phyloP scores from a whole-genome alignment of 352 stramenopile species.

The Peronospora belbahrii region DNA sequence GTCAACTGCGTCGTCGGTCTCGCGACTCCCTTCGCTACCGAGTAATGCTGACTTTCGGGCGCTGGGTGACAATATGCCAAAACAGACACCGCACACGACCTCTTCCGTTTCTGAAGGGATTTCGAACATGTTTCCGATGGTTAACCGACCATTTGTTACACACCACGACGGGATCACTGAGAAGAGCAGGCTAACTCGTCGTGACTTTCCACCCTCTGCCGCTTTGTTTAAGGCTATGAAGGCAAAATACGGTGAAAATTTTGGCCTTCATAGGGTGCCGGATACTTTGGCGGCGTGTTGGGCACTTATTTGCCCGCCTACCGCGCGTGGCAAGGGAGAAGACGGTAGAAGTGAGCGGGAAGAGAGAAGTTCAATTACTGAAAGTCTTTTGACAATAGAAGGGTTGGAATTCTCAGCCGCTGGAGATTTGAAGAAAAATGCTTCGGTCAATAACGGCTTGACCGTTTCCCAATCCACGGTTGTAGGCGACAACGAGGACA shows the following conservation, averaged over 20 bases:
- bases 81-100: slow-evolving; percentile 44
- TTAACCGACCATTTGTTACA: slow-evolving; percentile 47
- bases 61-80: slow-evolving; percentile 60
- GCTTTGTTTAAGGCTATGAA: slow-evolving; percentile 82
- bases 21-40: slow-evolving; percentile 31
- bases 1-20: slow-evolving; percentile 12
- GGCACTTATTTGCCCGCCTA: slow-evolving; percentile 66
- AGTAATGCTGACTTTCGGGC: slow-evolving; percentile 44
- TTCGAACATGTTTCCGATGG: slow-evolving; percentile 68
- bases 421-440: background rate
- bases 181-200: slow-evolving; percentile 72
- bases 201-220: slow-evolving; percentile 77
- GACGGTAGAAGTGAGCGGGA: slow-evolving; percentile 16
- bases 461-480: background rate
- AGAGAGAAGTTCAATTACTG: slow-evolving; percentile 6
- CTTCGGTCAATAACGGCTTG: slow-evolving; percentile 7
- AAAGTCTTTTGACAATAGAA: background rate
- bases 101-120: slow-evolving; percentile 53
- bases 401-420: background rate
- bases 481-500: slow-evolving; percentile 1
- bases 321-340: slow-evolving; percentile 51
- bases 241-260: slow-evolving; percentile 73
- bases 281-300: slow-evolving; percentile 69
- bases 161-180: slow-evolving; percentile 69
- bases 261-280: slow-evolving; percentile 61